These are phyloP conservation scores for Stropharia rugosoannulata DNA, from an alignment of 768 basidiomycete genomes.

Conservation along the genomic window DNA sequence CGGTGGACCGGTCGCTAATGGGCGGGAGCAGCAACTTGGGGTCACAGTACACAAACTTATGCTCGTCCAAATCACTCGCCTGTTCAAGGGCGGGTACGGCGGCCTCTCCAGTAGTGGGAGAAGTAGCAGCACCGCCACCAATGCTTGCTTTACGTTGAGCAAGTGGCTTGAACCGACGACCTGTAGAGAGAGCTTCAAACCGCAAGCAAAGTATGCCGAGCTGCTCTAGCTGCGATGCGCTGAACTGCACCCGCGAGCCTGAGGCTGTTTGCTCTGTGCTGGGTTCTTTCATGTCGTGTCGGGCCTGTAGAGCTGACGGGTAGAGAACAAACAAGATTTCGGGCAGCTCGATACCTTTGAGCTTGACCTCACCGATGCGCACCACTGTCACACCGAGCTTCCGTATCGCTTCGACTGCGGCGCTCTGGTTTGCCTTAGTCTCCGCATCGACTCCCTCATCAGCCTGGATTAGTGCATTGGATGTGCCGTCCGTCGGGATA, in stretches of 20 bases:
- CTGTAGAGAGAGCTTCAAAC: conserved; percentile 72
- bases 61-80: conserved; percentile 24
- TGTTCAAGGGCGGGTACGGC: conserved; percentile 20
- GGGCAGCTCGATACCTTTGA: conserved; percentile 93
- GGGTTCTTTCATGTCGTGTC: conserved; percentile 55
- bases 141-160: conserved; percentile 46
- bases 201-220: conserved; percentile 64
- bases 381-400: conserved; percentile 68
- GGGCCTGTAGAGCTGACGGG: conserved; percentile 68
- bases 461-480: conserved; percentile 59
- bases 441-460: conserved; percentile 35
- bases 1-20: conserved; percentile 67
- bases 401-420: conserved; percentile 74
- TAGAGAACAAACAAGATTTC: conserved; percentile 84
- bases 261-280: conserved; percentile 33
- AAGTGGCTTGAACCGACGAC: conserved; percentile 53
- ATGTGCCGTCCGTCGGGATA: conserved; percentile 47
- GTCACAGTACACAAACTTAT: conserved; percentile 52
- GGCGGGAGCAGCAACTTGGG: conserved; percentile 65
- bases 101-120: neutral
- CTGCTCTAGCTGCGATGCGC: conserved; percentile 69
- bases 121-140: neutral
- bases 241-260: conserved; percentile 64
- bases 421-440: conserved; percentile 4
- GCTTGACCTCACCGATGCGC: conserved; percentile 84